Evolutionary conservation across 768 basidiomycete genomes (phyloP), one percentile per base, ranked within the genome.

Genomic region (Russula lepida): DNA sequence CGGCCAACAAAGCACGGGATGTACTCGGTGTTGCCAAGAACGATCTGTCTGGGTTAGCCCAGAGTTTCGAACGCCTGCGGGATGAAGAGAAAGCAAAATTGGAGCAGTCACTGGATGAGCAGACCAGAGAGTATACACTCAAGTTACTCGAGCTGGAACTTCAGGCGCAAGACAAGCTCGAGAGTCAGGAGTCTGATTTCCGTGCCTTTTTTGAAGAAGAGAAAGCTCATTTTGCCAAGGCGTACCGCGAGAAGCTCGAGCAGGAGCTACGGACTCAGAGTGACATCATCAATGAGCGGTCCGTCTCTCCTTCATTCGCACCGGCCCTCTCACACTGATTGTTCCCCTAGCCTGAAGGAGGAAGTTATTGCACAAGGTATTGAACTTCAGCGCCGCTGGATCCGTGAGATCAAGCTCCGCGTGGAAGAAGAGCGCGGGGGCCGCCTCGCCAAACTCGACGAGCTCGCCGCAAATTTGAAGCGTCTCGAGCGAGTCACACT

Each of bases 361-460:
- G 94, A 95, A 71, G 92, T 98, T 56, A 81, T 98, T 54, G 88
- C 94, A 3, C 95, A 98, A 72, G 97, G 95, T 19, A 93, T 99
- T 69, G 97, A 98, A 74, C 84, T 98, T 25, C 97, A 98, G 71
- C 86, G 94, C 53, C 83, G 92, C 56, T 98, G 95, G 95, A 89
- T 99, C 44, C 85, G 92, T 33, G 93, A 98, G 60, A 86, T 98
- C 78, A 97, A 98, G 76, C 81, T 94, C 53, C 88, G 86, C 65
- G 95, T 99, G 59, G 95, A 99, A 74, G 84, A 92, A 69, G 97
- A 99, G 73, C 92, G 97, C 47, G 93, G 93, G 17, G 94, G 94
- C 13, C 88, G 97, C 57, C 81, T 99, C 11, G 89, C 93, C 48
- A 97, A 94, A 73, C 84, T 99, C 35, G 93, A 95, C 69, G 90